Evolutionary conservation across 1,139 yeast genomes (phyloP).

Genomic region (Zygosaccharomyces pseudobailii): DNA sequence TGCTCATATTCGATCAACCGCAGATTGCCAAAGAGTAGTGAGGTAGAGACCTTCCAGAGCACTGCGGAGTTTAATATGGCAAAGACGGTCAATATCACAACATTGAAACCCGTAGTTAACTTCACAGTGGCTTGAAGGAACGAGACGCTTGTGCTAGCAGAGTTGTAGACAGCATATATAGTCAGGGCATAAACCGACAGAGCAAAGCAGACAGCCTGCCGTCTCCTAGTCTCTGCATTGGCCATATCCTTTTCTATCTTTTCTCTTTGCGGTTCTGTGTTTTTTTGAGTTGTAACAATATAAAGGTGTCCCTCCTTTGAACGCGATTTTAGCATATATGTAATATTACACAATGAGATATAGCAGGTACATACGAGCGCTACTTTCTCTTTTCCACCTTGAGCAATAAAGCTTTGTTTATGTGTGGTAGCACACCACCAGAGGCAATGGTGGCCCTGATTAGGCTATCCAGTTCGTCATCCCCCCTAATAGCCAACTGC

Average conservation of each 20-base stretch:
- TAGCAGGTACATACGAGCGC: neutral
- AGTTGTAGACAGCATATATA: constrained; percentile 13
- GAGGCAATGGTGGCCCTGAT: constrained; percentile 97
- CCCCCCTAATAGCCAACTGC: constrained; percentile 98
- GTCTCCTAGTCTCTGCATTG: constrained; percentile 12
- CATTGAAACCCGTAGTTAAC: constrained; percentile 41
- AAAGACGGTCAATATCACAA: constrained; percentile 36
- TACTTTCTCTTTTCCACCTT: constrained; percentile 57
- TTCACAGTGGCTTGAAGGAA: constrained; percentile 33
- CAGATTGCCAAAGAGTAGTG: constrained; percentile 66
- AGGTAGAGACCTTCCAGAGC: constrained; percentile 32
- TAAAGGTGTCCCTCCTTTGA: neutral
- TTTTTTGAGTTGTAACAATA: neutral
- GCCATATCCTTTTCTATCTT: constrained; percentile 5
- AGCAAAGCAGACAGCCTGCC: constrained; percentile 13
- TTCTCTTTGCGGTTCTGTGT: neutral
- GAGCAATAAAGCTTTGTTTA: constrained; percentile 85
- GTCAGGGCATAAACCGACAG: constrained; percentile 14
- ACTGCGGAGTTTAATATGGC: constrained; percentile 26
- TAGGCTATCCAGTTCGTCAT: constrained; percentile 94
- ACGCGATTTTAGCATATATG: constrained; percentile 2
- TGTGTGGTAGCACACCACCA: constrained; percentile 99
- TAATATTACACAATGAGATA: constrained; percentile 3
- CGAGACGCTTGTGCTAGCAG: constrained; percentile 20
- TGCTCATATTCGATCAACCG: constrained; percentile 75